Base-by-base conservation (phyloP, 2,329 filamentous ascomycete genomes). In the Teratosphaeria zuluensis region DNA sequence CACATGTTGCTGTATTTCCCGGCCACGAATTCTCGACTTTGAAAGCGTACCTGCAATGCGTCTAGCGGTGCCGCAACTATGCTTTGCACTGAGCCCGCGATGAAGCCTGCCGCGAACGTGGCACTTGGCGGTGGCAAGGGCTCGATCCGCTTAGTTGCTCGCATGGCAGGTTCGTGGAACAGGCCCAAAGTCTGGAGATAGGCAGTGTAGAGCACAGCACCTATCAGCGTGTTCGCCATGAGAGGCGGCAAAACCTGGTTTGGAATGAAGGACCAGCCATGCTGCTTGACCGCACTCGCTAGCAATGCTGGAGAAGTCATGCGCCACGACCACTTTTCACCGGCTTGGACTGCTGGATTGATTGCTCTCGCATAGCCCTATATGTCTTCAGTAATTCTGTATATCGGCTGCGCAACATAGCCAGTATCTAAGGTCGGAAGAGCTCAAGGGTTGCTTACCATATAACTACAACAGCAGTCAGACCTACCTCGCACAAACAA, bases 221-320 rank as follows among this genome's bases (percentile, higher is more conserved):
- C 87, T 55, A 91, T 86, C 42, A 82, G 83, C 0, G 89, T 82
- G 65, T 91, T 92, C 35, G 88, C 88, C 19, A 90, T 75, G 51
- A 91, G 76, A 14, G 88, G 88, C 51, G 88, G 88, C 21, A 91
- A 74, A n/a, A 91, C 83, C 74, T 90, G 87, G 62, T 89, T 85
- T 0, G 87, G 87, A 11, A 92, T 79, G 57, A 91, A 85, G 21
- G 79, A 75, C 88, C 87, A 90, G 55, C 88, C 88, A 59, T 90
- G 78, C n/a, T 83, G 81, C 55, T 77, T 78, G 42, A 91, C 79
- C 0, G 87, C 88, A 53, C 85, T 82, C 0, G 82, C 81, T 31
- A 91, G 75, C 5, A 92, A 78, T 1, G 85, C 87, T 0, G 87
- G 86, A 1, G 87, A 89, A 0, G 86, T 89, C 68, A 83, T 81